Conservation (phyloP, 805 yeast genomes). For the Candida germanica region DNA sequence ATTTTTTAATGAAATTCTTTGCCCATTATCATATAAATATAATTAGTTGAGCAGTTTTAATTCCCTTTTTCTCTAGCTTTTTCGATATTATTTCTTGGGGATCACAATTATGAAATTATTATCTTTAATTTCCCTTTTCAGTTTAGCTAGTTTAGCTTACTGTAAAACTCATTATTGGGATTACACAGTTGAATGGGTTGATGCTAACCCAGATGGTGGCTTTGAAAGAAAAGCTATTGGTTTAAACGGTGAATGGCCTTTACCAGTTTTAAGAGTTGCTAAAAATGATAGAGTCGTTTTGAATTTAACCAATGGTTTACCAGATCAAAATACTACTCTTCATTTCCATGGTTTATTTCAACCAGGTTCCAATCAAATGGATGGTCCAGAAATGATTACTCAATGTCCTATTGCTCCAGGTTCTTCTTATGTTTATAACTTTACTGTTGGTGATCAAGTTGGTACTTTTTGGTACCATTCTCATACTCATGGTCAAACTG, state of each 20-base stretch:
- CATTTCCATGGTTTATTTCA: conserved; percentile 96
- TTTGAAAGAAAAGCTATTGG: conserved; percentile 57
- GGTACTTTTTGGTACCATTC: conserved; percentile 99
- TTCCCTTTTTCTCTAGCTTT: conserved; percentile 8
- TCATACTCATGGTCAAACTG: conserved; percentile 84
- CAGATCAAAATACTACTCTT: conserved; percentile 64
- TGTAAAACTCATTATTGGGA: conserved; percentile 56
- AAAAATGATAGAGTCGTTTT: conserved; percentile 78
- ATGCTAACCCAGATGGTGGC: conserved; percentile 67
- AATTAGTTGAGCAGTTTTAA: conserved; percentile 8
- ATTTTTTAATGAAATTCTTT: no score
- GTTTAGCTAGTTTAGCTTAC: conserved; percentile 8
- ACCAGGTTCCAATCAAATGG: conserved; percentile 72
- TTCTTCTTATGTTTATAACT: conserved; percentile 73
- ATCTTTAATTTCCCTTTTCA: conserved; percentile 9
- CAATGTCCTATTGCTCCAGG: conserved; percentile 94
- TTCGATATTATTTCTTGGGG: conserved; percentile 9
- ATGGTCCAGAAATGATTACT: conserved; percentile 83
- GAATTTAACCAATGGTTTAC: conserved; percentile 72
- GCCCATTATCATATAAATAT: no score
- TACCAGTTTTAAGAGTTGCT: conserved; percentile 76
- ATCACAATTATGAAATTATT: conserved; percentile 9
- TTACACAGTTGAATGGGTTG: conserved; percentile 65
- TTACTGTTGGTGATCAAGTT: conserved; percentile 76
- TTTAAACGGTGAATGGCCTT: conserved; percentile 74